Evolutionary conservation across 345 rosid species (phyloP).

Genomic region (Salix dunnii): DNA sequence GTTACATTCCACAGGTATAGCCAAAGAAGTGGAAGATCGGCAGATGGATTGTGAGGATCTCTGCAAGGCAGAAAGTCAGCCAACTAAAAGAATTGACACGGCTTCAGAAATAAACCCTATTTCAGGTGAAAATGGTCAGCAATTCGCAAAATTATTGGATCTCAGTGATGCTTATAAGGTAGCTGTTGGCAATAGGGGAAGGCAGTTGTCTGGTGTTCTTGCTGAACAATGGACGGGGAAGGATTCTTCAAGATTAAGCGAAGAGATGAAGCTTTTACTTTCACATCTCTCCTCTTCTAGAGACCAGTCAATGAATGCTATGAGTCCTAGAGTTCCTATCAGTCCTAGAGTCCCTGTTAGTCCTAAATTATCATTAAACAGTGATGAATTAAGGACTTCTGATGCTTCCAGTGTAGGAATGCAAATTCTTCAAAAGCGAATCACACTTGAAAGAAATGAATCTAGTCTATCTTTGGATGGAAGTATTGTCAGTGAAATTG

Average conservation of each 20-base stretch:
- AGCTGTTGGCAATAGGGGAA: slow-evolving; percentile 56
- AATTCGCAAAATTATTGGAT: slow-evolving; percentile 44
- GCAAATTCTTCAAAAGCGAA: slow-evolving; percentile 56
- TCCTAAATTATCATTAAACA: slow-evolving; percentile 21
- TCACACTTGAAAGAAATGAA: slow-evolving; percentile 85
- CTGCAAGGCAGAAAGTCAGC: slow-evolving; percentile 16
- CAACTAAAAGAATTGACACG: slow-evolving; percentile 28
- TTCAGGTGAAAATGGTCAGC: slow-evolving; percentile 36
- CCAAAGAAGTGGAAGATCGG: slow-evolving; percentile 28
- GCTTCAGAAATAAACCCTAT: slow-evolving; percentile 35
- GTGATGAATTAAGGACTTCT: slow-evolving; percentile 45
- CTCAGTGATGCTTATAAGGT: slow-evolving; percentile 83
- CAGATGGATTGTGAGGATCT: slow-evolving; percentile 25
- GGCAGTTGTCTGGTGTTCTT: slow-evolving; percentile 50
- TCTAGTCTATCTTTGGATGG: slow-evolving; percentile 79
- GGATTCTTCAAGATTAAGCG: slow-evolving; percentile 69
- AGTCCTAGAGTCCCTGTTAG: slow-evolving; percentile 19
- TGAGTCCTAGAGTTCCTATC: slow-evolving; percentile 56
- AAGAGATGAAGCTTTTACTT: slow-evolving; percentile 61
- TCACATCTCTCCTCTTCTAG: slow-evolving; percentile 75
- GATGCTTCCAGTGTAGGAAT: slow-evolving; percentile 46
- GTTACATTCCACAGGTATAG: slow-evolving; percentile 35
- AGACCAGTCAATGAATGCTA: slow-evolving; percentile 49
- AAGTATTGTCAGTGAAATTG: slow-evolving; percentile 73
- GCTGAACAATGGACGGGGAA: slow-evolving; percentile 64